Conservation (phyloP, 129 eudicot species). For the Pulicaria dysenterica region DNA sequence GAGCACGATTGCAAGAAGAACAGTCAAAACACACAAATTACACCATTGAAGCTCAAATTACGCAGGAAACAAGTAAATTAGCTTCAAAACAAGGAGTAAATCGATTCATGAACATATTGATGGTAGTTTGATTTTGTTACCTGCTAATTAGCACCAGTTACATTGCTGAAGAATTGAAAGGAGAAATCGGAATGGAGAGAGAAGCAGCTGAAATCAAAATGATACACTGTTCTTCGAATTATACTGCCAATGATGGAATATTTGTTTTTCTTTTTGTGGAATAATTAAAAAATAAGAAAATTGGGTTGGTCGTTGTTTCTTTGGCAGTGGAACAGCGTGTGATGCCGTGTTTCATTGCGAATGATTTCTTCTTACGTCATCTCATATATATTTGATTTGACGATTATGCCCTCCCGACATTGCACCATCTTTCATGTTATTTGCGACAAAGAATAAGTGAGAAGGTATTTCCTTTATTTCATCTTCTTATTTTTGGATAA, state of each 20-base stretch:
- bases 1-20: neutral
- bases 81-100: neutral
- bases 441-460: neutral
- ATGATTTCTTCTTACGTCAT: conserved; percentile 43
- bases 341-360: conserved; percentile 43
- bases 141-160: conserved; percentile 29
- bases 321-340: conserved; percentile 35
- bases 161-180: conserved; percentile 24
- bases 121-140: conserved; percentile 7
- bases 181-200: conserved; percentile 22
- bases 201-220: neutral
- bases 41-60: neutral
- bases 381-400: conserved; percentile 1
- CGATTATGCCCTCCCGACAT: conserved; percentile 14
- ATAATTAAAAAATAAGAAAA: conserved; percentile 17
- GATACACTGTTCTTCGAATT: conserved; percentile 12
- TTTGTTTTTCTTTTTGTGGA: neutral
- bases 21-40: conserved; percentile 8
- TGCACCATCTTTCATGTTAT: neutral
- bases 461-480: too few species aligned
- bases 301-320: conserved; percentile 28
- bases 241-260: conserved; percentile 35
- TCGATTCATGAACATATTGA: neutral
- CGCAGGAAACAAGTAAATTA: conserved; percentile 10
- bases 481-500: too few species aligned